These are phyloP conservation scores for Mycena capillaripes DNA, from an alignment of 768 basidiomycete genomes.

Conservation along the genomic window DNA sequence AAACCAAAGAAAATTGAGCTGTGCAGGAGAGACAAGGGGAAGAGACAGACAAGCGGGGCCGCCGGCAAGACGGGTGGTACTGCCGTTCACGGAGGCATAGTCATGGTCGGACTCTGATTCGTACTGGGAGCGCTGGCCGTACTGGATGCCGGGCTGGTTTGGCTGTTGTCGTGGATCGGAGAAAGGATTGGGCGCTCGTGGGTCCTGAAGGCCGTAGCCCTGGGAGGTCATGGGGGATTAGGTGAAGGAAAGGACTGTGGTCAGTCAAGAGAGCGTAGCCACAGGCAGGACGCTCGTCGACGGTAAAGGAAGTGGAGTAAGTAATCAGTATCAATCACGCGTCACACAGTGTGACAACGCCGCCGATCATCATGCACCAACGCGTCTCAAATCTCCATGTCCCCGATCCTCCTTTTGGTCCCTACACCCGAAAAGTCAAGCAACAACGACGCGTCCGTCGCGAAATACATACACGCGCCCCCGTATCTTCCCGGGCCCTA, in stretches of 20 bases:
- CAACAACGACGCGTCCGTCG: constrained; percentile 43
- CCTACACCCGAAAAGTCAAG: constrained; percentile 9
- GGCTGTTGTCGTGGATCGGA: constrained; percentile 37
- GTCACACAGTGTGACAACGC: neutral
- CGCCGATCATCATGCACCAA: neutral
- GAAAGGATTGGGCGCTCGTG: constrained; percentile 45
- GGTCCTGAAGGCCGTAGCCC: constrained; percentile 55
- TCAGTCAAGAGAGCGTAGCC: constrained; percentile 31
- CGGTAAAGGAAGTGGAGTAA: no score
- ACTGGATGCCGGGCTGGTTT: constrained; percentile 31
- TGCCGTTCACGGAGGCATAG: constrained; percentile 64
- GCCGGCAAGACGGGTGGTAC: constrained; percentile 68
- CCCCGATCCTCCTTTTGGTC: neutral
- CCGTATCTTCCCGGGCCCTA: constrained; percentile 43
- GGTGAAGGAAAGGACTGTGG: constrained; percentile 48
- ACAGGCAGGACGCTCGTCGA: constrained; percentile 39
- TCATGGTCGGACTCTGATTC: constrained; percentile 65
- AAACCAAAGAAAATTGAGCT: constrained; percentile 42
- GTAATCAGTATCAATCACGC: no score
- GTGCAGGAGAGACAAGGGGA: constrained; percentile 10
- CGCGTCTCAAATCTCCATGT: neutral
- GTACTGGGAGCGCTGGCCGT: constrained; percentile 52
- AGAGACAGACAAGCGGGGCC: constrained; percentile 46
- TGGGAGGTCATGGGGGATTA: constrained; percentile 51
- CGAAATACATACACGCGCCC: constrained; percentile 36